Base-by-base conservation (phyloP, 768 basidiomycete species). In the Kwoniella botswanensis region DNA sequence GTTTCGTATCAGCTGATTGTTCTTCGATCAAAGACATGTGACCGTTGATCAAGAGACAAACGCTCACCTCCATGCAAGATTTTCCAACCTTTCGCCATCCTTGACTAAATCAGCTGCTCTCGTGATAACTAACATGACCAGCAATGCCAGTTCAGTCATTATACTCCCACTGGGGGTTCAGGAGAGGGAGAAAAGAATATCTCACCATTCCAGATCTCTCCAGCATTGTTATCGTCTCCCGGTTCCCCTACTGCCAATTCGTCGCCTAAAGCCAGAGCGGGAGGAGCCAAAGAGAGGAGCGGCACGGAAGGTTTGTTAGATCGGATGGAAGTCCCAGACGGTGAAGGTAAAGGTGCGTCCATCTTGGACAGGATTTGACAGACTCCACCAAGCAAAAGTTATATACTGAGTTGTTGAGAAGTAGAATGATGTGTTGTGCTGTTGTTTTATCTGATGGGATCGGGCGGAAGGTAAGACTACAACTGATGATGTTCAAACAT, bases 71-170 rank as follows among this genome's bases (percentile, higher is more conserved):
- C 80, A 81, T 15, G 78, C 76, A 15, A 81, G 74, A 46, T 81
- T 81, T 65, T 81, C 80, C 52, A 81, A 63, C 53, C 80, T 43
- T 29, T 77, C 65, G 15, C 80, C 80, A 69, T 81, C 80, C 55
- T 81, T 81, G 46, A 81, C 76, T 2, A 79, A 60, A 58, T 81
- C 78, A 52, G 78, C 68, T 4, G 76, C 76, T 24, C 72, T 64
- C 0, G 80, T 76, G 42, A 79, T 74, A 4, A 79, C 79, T 79
- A 58, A 18, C 46, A 26, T 18, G 11, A n/a, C 11, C 3, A 60
- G 18, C 21, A 61, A 62, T 43, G 41, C 12, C 44, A 50, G 22
- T 17, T 65, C 52, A 65, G 63, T 18, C 11, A 22, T 26, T 26
- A 26, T 26, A 26, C 26, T 26, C 26, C 4, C 26, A 26, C 26